Evolutionary conservation across 495 filamentous ascomycete species (phyloP).

Genomic region (Talaromyces stipitatus): DNA sequence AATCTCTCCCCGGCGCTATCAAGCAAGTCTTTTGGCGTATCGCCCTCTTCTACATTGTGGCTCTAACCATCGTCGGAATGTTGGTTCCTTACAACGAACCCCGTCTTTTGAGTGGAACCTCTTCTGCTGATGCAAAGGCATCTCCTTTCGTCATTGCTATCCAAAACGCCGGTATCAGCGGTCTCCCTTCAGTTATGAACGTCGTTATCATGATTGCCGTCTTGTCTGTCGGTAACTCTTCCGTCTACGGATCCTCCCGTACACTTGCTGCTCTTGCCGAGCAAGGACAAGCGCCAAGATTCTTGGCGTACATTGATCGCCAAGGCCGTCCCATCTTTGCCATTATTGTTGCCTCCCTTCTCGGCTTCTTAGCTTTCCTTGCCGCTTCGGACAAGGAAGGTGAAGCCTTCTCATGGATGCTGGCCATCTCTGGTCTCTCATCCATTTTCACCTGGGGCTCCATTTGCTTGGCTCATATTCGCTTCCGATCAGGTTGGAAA

Average conservation of each 20-base stretch:
- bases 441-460: slow-evolving; percentile 92
- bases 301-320: slow-evolving; percentile 77
- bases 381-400: slow-evolving; percentile 57
- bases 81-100: slow-evolving; percentile 63
- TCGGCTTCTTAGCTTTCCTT: slow-evolving; percentile 76
- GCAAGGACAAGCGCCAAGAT: slow-evolving; percentile 69
- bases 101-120: slow-evolving; percentile 47
- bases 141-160: slow-evolving; percentile 92
- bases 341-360: slow-evolving; percentile 56
- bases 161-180: slow-evolving; percentile 65
- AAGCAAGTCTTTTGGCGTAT: slow-evolving; percentile 98
- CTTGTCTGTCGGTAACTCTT: slow-evolving; percentile 78
- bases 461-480: slow-evolving; percentile 83
- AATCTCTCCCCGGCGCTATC: slow-evolving; percentile 75
- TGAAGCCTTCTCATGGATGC: slow-evolving; percentile 76
- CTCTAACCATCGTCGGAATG: slow-evolving; percentile 64
- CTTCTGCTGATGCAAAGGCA: slow-evolving; percentile 56
- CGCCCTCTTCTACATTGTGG: slow-evolving; percentile 75
- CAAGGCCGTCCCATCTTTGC: slow-evolving; percentile 71
- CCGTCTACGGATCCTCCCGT: slow-evolving; percentile 80
- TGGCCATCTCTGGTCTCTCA: slow-evolving; percentile 80
- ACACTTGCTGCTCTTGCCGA: slow-evolving; percentile 83
- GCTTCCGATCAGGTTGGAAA: slow-evolving; percentile 77
- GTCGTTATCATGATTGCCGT: slow-evolving; percentile 84
- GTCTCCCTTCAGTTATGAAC: slow-evolving; percentile 80